phyloP scores from a whole-genome alignment of 495 filamentous ascomycete genomes.

The Elasticomyces elasticus region DNA sequence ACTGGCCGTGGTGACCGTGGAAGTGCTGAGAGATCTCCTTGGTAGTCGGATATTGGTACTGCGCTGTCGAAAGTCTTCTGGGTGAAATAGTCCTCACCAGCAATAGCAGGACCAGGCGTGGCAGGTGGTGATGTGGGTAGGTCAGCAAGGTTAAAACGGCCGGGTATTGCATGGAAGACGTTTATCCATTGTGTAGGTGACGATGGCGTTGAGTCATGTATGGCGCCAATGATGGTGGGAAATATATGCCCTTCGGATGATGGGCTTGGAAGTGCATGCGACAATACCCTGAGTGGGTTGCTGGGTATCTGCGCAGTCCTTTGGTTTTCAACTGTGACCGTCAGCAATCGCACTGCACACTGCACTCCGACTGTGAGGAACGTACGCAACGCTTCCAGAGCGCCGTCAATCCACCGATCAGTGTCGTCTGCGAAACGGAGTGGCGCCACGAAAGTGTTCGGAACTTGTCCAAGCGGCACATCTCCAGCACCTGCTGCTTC shows the following conservation, averaged over 20 bases:
- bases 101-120: conserved; percentile 43
- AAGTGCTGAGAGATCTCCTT: conserved; percentile 31
- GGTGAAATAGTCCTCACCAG: conserved; percentile 48
- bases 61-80: conserved; percentile 47
- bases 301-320: background rate
- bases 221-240: conserved; percentile 41
- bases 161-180: conserved; percentile 53
- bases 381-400: conserved; percentile 7
- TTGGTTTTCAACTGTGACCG: conserved; percentile 8
- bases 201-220: conserved; percentile 40
- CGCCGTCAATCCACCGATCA: conserved; percentile 1
- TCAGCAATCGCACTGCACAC: conserved; percentile 8
- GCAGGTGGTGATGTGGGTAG: conserved; percentile 51
- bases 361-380: background rate
- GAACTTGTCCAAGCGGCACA: too few relatives aligned
- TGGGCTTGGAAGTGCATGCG: conserved; percentile 54
- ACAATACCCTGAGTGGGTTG: conserved; percentile 47
- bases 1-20: conserved; percentile 47
- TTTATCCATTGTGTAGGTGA: conserved; percentile 46
- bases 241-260: conserved; percentile 43
- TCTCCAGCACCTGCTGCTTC: too few relatives aligned
- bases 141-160: conserved; percentile 52
- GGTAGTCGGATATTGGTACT: conserved; percentile 47
- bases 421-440: background rate
- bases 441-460: too few relatives aligned